A percentile compares a stretch with the other conserved stretches of the same genome.
Conservation (phyloP, 139 green algal species). For the Tetradesmus obliquus region DNA sequence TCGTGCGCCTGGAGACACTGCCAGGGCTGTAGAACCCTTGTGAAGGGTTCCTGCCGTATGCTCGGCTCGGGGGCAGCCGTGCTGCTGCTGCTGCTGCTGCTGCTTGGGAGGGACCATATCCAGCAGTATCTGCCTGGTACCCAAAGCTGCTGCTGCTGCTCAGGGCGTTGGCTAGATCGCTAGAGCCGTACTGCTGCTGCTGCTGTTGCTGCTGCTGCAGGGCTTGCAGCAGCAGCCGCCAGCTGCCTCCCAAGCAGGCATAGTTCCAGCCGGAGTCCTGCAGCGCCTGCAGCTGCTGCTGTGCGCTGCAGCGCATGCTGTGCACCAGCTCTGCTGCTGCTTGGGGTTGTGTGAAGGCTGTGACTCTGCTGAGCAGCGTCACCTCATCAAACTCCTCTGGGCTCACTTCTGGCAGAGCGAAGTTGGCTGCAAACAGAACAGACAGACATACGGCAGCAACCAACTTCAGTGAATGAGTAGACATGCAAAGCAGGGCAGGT, state of each 20-base stretch:
- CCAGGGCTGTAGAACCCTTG: not conserved
- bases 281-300: slow-evolving; percentile 4
- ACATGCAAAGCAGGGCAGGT: too few relatives aligned
- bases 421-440: not conserved
- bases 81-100: not conserved
- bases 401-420: not conserved
- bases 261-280: not conserved
- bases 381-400: slow-evolving; percentile 28
- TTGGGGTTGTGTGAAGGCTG: not conserved
- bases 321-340: not conserved
- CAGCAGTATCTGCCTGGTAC: not conserved
- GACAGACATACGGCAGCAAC: not conserved
- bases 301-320: not conserved
- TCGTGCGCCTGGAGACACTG: not conserved
- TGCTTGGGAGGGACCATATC: too few relatives aligned
- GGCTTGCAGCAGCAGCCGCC: not conserved
- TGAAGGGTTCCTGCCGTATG: not conserved
- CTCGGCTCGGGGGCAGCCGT: not conserved
- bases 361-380: not conserved
- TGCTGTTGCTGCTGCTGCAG: not conserved
- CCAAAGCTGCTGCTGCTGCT: slow-evolving; percentile 1
- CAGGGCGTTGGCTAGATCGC: too few relatives aligned
- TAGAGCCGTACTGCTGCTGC: not conserved
- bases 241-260: not conserved
- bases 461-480: too few relatives aligned